Percentiles rank a stretch among this genome's conserved stretches.
phyloP scores from a whole-genome alignment of 2,329 filamentous ascomycete genomes.

The Epichloe baconii region DNA sequence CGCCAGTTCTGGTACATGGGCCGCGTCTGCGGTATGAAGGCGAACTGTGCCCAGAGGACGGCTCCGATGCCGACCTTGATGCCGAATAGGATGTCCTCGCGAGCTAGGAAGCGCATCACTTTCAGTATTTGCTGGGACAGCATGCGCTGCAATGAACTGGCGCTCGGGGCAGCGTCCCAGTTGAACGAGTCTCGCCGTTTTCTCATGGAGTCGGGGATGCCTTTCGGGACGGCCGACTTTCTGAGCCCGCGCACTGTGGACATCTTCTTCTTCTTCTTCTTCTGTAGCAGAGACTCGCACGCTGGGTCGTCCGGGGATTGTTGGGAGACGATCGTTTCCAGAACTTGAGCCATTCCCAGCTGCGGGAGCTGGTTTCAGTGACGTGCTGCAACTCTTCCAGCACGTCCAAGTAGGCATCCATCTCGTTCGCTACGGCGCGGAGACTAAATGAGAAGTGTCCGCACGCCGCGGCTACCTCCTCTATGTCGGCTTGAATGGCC shows the following conservation, averaged over 20 bases:
- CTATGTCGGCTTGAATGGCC: conserved; percentile 79
- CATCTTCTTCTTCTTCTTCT: conserved; percentile 14
- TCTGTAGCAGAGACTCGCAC: conserved; percentile 25
- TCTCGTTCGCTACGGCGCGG: conserved; percentile 81
- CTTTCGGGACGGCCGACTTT: conserved; percentile 41
- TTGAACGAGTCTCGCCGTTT: conserved; percentile 38
- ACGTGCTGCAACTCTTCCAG: conserved; percentile 73
- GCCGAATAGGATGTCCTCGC: conserved; percentile 58
- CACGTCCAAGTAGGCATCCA: conserved; percentile 68
- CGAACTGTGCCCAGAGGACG: conserved; percentile 74
- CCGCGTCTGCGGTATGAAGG: conserved; percentile 68
- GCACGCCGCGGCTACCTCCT: conserved; percentile 95
- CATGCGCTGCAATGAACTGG: conserved; percentile 29
- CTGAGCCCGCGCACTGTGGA: conserved; percentile 29
- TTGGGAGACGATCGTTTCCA: conserved; percentile 37
- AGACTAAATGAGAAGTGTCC: conserved; percentile 92
- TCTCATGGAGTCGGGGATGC: conserved; percentile 41
- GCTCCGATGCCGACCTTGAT: conserved; percentile 90
- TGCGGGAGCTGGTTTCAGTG: conserved; percentile 46
- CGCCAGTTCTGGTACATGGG: conserved; percentile 78
- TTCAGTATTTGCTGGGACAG: conserved; percentile 33
- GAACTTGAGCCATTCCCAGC: conserved; percentile 79
- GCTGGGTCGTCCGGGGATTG: conserved; percentile 27
- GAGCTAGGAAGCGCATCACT: conserved; percentile 33
- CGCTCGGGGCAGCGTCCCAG: conserved; percentile 41